phyloP scores from a whole-genome alignment of 2,329 filamentous ascomycete genomes.

The Fusarium mangiferae region DNA sequence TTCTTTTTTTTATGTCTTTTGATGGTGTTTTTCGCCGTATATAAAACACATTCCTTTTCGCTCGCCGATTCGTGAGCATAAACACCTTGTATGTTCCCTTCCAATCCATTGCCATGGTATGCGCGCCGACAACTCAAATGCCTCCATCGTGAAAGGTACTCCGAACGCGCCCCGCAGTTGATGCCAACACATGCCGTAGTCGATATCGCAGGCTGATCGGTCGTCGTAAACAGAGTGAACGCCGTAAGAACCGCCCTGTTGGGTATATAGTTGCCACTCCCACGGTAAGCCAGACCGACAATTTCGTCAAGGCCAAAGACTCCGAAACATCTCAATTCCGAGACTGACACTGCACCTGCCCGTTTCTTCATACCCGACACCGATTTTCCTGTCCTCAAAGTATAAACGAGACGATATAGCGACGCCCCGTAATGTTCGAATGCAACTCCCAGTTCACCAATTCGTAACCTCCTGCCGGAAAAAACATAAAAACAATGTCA shows the following conservation, averaged over 20 bases:
- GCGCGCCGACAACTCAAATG: conserved; percentile 39
- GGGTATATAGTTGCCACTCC: conserved; percentile 40
- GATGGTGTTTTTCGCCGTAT: conserved; percentile 30
- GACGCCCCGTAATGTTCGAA: conserved; percentile 44
- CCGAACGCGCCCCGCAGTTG: conserved; percentile 33
- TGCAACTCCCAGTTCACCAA: conserved; percentile 42
- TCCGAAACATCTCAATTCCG: conserved; percentile 24
- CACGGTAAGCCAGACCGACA: conserved; percentile 19
- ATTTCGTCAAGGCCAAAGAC: conserved; percentile 19
- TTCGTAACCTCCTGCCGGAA: conserved; percentile 35
- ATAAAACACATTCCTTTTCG: conserved; percentile 33
- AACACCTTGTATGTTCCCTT: conserved; percentile 23
- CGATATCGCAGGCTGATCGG: conserved; percentile 32
- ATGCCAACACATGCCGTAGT: conserved; percentile 39
- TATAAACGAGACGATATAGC: conserved; percentile 39
- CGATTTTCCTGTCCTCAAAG: conserved; percentile 29
- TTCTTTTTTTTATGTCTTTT: neutral
- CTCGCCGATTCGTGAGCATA: conserved; percentile 21
- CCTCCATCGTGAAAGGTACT: conserved; percentile 31
- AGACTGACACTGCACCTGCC: conserved; percentile 20
- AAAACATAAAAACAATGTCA: conserved; percentile 37
- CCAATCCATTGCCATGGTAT: conserved; percentile 28
- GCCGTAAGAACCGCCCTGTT: conserved; percentile 39
- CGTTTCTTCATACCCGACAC: conserved; percentile 26
- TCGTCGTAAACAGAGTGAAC: conserved; percentile 35